Evolutionary conservation across 139 green algal species (phyloP), one percentile per base, ranked within the genome.

Genomic region (Tetraselmis striata): DNA sequence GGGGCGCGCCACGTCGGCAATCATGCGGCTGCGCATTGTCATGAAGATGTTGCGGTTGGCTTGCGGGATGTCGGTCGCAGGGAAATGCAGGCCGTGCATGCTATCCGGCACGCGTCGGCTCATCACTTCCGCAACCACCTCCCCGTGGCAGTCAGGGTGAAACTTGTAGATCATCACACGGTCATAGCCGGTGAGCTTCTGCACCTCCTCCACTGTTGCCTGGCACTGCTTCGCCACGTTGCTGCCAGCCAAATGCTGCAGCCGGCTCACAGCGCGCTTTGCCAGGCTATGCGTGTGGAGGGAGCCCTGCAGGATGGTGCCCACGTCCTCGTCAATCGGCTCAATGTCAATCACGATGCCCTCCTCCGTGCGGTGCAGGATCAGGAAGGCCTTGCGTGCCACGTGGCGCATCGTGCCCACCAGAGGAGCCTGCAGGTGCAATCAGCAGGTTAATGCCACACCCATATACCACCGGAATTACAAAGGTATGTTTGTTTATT

Each of bases 111-210:
- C n/a, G 59, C 78, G 84, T 2, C 77, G 76, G 26, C 76, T 59
- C 23, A 59, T 45, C 5, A 81, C 82, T 58, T 89, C 85, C 26
- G 85, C 85, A 0, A 89, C 67, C 24, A 89, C 85, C 80, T 89
- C 85, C 11, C 85, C 85, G 74, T 89, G 85, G 81, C 83, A 59
- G 76, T 89, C 85, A 31, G 86, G 79, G 78, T 89, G 84, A 58
- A 89, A 89, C 59, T 88, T 85, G 78, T 89, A 89, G 28, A 82
- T 29, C 85, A 89, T 89, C 75, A 89, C 85, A 1, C 85, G 45
- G 31, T 88, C 83, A 59, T 89, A 89, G 0, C 85, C 85, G 1
- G 80, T 88, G 32, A 89, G 30, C 58, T 86, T 81, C 23, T 82
- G 81, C 23, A 89, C 84, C 84, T 87, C 83, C 31, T 83, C 31